These are phyloP conservation scores for Dictyostelium capitatum DNA, from an alignment of 78 protist species.

Conservation along the genomic window DNA sequence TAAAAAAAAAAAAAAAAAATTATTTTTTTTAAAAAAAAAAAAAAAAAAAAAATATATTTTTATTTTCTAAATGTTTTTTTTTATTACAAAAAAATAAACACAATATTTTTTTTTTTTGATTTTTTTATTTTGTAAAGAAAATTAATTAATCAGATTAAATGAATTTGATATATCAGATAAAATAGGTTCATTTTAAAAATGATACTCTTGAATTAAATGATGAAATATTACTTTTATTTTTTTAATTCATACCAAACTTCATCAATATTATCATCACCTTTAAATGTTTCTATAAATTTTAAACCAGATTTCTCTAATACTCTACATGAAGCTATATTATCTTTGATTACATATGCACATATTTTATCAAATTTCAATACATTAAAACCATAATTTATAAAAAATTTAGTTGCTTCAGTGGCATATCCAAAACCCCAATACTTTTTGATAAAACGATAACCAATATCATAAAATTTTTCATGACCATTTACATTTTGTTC, in stretches of 20 bases:
- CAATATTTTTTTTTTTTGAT: too few relatives aligned
- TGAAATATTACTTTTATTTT: too few relatives aligned
- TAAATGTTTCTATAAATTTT: not conserved
- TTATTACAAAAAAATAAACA: too few relatives aligned
- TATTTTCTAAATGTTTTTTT: too few relatives aligned
- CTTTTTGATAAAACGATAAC: not conserved
- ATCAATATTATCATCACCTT: not conserved
- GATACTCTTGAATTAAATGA: too few relatives aligned
- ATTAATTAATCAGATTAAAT: too few relatives aligned
- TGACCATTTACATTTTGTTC: not conserved
- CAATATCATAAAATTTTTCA: not conserved
- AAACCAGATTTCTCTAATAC: not conserved
- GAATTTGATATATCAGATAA: too few relatives aligned
- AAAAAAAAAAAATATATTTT: too few relatives aligned
- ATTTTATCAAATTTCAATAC: not conserved
- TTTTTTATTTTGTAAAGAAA: too few relatives aligned
- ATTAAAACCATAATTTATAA: not conserved
- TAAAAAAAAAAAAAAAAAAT: too few relatives aligned
- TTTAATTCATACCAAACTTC: not conserved
- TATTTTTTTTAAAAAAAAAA: too few relatives aligned
- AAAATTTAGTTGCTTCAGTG: not conserved
- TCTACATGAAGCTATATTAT: not conserved
- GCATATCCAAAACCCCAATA: not conserved
- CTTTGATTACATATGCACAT: not conserved
- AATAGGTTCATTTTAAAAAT: too few relatives aligned